Base-by-base conservation (phyloP, 768 basidiomycete species). In the Podaxis carcinomalis region DNA sequence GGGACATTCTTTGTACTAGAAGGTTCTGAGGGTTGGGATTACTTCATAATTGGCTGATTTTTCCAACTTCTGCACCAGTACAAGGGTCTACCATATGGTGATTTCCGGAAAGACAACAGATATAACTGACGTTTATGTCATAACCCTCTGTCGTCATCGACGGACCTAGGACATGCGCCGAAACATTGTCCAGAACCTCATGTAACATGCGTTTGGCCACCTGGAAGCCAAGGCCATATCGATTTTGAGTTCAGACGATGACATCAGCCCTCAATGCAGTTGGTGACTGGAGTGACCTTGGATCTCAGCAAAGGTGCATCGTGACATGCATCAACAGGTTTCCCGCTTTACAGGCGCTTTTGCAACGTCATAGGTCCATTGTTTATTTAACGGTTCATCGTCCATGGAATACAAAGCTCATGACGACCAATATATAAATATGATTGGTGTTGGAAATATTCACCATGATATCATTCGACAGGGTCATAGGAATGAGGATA, bases 331-430 rank as follows among this genome's bases (percentile, higher is more conserved):
- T 16, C 19, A n/a, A 14, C 40, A 21, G 4, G 28, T 46, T 46
- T 36, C 35, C 44, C 56, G 56, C 42, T 23, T 4, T 49, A 47
- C 16, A 28, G 35, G 56, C 35, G 56, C 28, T 16, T 35, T 42
- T 25, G 49, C 37, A 57, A 44, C 56, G 56, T 57, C 56, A 57
- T 57, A 47, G 32, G n/a, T 35, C 37, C 52, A 39, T 44, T 44
- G 19, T 44, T 44, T 16, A 23, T 14, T 13, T 21, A 23, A 55
- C 16, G 5, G 44, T 42, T 40, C 49, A 51, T 51, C 1, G 37
- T 58, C 57, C 57, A 58, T 58, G 57, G 57, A 58, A 58, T 49
- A 25, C 56, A 16, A 57, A 49, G 47, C n/a, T 47, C 11, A 51
- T 23, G 37, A 49, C 57, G 42, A 27, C 46, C 39, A 25, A 3